Conservation (phyloP, 495 filamentous ascomycete species). For the Schizothecium vesticola region DNA sequence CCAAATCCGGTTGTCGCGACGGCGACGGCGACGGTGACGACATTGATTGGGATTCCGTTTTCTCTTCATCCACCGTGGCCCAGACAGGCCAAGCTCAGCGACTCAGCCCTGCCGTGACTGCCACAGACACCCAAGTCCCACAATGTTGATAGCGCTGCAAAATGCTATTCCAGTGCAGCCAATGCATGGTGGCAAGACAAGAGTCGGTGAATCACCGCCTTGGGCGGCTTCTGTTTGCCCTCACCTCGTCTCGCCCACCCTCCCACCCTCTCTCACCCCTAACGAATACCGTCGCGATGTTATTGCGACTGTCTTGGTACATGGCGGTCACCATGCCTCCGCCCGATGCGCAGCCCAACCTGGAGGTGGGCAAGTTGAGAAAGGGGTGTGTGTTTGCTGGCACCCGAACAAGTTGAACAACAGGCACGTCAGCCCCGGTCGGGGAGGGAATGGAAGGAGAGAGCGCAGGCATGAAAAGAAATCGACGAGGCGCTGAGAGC, state of each 20-base stretch:
- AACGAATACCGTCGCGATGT: not conserved
- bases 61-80: not conserved
- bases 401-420: not conserved
- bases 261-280: not conserved
- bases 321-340: not conserved
- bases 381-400: not conserved
- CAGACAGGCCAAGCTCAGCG: not conserved
- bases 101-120: not conserved
- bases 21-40: not conserved
- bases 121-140: not conserved
- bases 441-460: not conserved
- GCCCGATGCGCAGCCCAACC: not conserved
- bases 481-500: not conserved
- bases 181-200: conserved; percentile 9
- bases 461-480: not conserved
- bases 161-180: not conserved
- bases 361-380: not conserved
- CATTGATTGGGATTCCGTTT: not conserved
- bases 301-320: not conserved
- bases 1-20: not conserved
- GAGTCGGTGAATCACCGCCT: conserved; percentile 14
- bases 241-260: not conserved
- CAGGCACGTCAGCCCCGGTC: conserved; percentile 4
- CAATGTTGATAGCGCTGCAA: not conserved
- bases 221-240: not conserved